Base-by-base conservation (phyloP, 2,329 filamentous ascomycete genomes). In the Colletotrichum chrysophilum region DNA sequence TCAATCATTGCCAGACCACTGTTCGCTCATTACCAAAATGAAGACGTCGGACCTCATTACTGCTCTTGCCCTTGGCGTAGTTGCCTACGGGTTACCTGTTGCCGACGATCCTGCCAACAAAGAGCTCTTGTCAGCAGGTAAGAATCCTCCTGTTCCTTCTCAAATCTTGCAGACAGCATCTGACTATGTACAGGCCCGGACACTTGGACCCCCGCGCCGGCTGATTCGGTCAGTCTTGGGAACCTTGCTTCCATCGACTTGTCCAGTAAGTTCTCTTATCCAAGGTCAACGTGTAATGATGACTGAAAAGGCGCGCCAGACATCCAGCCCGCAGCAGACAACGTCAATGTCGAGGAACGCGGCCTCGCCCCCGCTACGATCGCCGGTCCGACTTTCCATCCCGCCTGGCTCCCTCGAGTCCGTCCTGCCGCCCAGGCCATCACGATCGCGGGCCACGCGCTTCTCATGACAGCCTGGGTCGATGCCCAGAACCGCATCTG, bases 221-320 rank as follows among this genome's bases (percentile, higher is more conserved):
- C 38, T 43, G 4, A 6, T n/a, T 10, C 38, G 18, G 1, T n/a
- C 4, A n/a, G 8, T 10, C 18, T 43, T 43, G 38, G 38, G 2
- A 43, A 43, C 8, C 18, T 43, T 43, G 38, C 38, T 10, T 10
- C 38, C 38, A 43, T 43, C 18, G 38, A 43, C 38, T 3, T 3
- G 38, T n/a, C 38, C 8, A n/a, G 38, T 43, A 2, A 1, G 1
- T n/a, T 43, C 0, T 1, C 38, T n/a, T 0, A 0, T 43, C 38
- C 38, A 43, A 0, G 18, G 8, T n/a, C 18, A 43, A 43, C 4
- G 38, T 10, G 2, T 0, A 43, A 3, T 2, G 1, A 18, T 43
- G 5, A 43, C 38, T 2, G 0, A 3, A 9, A n/a, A 1, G 38
- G 18, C 38, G 1, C 8, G 4, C 18, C 38, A 43, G 38, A 43